A percentile compares a stretch with the other conserved stretches of the same genome.
Evolutionary conservation across 78 protist species (phyloP).

Genomic region (Protostelium mycophagum): DNA sequence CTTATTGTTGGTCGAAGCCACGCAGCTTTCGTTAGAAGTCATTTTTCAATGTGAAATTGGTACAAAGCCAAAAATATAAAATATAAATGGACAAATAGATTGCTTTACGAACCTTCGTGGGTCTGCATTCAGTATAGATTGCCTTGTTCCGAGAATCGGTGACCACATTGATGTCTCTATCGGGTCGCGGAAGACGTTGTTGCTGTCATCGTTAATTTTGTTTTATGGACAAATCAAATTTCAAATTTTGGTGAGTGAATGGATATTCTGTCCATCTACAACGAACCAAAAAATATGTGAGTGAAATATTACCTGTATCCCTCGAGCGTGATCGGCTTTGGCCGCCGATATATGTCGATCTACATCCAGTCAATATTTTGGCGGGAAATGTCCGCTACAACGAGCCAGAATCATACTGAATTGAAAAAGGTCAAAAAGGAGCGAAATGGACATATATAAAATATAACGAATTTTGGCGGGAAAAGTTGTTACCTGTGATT

Average conservation of each 20-base stretch:
- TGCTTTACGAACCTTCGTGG: neutral
- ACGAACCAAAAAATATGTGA: no score
- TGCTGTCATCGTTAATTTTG: no score
- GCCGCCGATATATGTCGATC: neutral
- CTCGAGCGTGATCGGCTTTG: neutral
- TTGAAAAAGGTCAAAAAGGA: neutral
- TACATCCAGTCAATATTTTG: neutral
- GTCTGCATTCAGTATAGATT: neutral
- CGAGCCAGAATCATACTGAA: neutral
- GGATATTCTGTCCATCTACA: no score
- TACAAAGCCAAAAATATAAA: no score
- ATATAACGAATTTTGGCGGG: neutral
- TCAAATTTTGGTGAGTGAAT: no score
- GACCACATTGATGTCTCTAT: neutral
- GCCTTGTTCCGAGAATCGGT: neutral
- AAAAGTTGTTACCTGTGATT: neutral
- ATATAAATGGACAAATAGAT: neutral
- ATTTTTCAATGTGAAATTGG: no score
- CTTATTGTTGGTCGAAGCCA: no score
- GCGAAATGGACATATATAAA: neutral
- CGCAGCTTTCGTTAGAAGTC: no score
- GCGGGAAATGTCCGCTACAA: neutral
- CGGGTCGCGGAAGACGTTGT: neutral
- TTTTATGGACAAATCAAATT: no score
- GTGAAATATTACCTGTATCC: no score